phyloP scores from a whole-genome alignment of 2,329 filamentous ascomycete genomes.

The Exophiala xenobiotica region DNA sequence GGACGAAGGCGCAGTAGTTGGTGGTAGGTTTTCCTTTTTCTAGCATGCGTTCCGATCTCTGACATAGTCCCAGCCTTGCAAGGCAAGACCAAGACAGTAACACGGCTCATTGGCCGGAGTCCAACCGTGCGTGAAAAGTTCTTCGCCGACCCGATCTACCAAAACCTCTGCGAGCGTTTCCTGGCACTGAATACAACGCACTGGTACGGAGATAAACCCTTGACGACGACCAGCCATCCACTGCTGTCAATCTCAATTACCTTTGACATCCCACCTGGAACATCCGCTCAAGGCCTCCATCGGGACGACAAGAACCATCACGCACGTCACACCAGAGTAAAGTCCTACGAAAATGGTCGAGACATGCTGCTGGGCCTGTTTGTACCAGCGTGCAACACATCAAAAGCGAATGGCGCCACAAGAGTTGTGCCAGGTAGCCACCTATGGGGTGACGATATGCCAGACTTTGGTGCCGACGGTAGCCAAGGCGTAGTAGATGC shows the following conservation, averaged over 20 bases:
- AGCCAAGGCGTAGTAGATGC: slow-evolving; percentile 34
- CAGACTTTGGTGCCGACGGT: slow-evolving; percentile 36
- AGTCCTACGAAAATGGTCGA: slow-evolving; percentile 33
- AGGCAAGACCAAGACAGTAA: slow-evolving; percentile 40
- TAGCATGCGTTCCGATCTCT: slow-evolving; percentile 6
- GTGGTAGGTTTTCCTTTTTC: slow-evolving; percentile 19
- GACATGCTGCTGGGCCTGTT: slow-evolving; percentile 41
- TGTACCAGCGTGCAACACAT: slow-evolving; percentile 39
- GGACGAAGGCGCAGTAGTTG: slow-evolving; percentile 30
- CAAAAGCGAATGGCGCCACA: slow-evolving; percentile 39
- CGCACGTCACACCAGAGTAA: slow-evolving; percentile 33
- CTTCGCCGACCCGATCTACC: slow-evolving; percentile 37
- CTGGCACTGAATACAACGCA: slow-evolving; percentile 37
- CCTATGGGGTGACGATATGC: slow-evolving; percentile 41
- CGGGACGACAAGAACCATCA: slow-evolving; percentile 45
- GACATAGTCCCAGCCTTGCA: slow-evolving; percentile 30
- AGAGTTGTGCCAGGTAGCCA: slow-evolving; percentile 41
- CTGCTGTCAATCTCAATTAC: slow-evolving; percentile 41
- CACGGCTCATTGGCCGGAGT: slow-evolving; percentile 37
- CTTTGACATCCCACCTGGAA: slow-evolving; percentile 38
- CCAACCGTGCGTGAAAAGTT: slow-evolving; percentile 39
- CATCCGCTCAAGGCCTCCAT: slow-evolving; percentile 37
- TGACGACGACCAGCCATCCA: slow-evolving; percentile 37
- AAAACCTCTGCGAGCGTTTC: slow-evolving; percentile 38
- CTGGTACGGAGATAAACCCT: slow-evolving; percentile 36